phyloP scores from a whole-genome alignment of 495 filamentous ascomycete genomes.

The Daldinia decipiens region DNA sequence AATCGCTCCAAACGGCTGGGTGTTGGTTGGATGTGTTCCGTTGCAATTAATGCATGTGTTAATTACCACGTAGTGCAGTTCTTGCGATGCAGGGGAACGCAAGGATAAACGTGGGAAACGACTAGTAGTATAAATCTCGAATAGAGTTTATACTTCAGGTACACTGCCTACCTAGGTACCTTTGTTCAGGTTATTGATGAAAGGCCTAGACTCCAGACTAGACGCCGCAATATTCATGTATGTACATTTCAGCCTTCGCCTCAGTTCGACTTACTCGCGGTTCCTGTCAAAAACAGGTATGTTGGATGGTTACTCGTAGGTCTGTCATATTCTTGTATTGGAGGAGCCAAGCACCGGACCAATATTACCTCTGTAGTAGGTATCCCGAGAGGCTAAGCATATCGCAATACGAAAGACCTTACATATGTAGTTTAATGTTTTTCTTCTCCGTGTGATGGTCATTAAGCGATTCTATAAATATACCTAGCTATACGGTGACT shows the following conservation, averaged over 20 bases:
- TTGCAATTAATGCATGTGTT: constrained; percentile 31
- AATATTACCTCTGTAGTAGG: constrained; percentile 29
- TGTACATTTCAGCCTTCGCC: background rate
- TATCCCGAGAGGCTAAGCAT: constrained; percentile 26
- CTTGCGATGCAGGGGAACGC: background rate
- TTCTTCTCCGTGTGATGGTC: constrained; percentile 8
- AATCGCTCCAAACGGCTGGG: constrained; percentile 43
- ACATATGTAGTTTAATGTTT: too few species aligned
- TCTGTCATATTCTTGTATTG: constrained; percentile 3
- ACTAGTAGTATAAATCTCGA: constrained; percentile 17
- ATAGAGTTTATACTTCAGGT: background rate
- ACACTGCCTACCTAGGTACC: background rate
- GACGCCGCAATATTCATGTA: constrained; percentile 3
- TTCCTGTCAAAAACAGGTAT: background rate
- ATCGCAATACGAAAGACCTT: constrained; percentile 35
- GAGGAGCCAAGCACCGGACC: constrained; percentile 23
- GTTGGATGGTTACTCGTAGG: constrained; percentile 6
- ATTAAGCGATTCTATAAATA: background rate
- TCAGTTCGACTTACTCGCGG: constrained; percentile 8
- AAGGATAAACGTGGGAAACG: constrained; percentile 18
- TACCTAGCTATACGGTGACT: background rate
- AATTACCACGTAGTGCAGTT: constrained; percentile 19
- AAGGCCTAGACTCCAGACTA: constrained; percentile 23
- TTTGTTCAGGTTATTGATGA: background rate
- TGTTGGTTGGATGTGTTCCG: constrained; percentile 30